Evolutionary conservation across 2,329 filamentous ascomycete genomes (phyloP).

Genomic region (Fusarium zealandicum): DNA sequence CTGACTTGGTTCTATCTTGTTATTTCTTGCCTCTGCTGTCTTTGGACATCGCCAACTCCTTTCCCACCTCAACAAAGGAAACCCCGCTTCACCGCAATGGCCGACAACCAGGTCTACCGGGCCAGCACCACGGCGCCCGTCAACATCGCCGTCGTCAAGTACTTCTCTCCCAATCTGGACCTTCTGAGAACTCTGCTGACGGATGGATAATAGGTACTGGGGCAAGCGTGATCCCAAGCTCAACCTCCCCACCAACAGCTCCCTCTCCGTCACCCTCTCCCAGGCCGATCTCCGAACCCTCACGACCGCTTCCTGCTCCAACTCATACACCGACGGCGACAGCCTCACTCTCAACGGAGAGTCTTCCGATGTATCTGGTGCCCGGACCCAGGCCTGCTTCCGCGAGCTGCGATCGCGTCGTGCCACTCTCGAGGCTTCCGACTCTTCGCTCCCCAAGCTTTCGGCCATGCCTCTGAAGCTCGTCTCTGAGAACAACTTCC

Average conservation of each 20-base stretch:
- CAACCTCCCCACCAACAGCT: slow-evolving; percentile 98
- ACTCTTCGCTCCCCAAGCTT: slow-evolving; percentile 82
- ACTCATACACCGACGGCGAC: slow-evolving; percentile 70
- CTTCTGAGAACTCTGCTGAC: neutral
- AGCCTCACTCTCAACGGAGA: slow-evolving; percentile 85
- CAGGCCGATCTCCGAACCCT: slow-evolving; percentile 93
- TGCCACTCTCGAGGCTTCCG: slow-evolving; percentile 72
- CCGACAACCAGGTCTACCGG: slow-evolving; percentile 73
- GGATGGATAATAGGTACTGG: slow-evolving; percentile 69
- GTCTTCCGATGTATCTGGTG: slow-evolving; percentile 82
- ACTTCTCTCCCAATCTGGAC: slow-evolving; percentile 22
- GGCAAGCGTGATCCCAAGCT: slow-evolving; percentile 93
- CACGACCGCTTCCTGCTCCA: slow-evolving; percentile 91
- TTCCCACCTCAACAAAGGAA: slow-evolving; percentile 2
- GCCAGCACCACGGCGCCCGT: slow-evolving; percentile 96
- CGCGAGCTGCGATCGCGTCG: slow-evolving; percentile 82
- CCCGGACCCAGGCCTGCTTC: slow-evolving; percentile 94
- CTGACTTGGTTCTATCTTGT: slow-evolving; percentile 1
- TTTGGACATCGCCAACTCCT: too few relatives aligned
- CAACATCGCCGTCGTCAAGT: slow-evolving; percentile 99
- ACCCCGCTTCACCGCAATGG: slow-evolving; percentile 46
- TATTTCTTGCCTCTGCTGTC: neutral
- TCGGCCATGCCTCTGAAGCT: slow-evolving; percentile 80
- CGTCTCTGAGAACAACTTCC: slow-evolving; percentile 98
- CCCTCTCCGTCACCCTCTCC: slow-evolving; percentile 93